phyloP scores from a whole-genome alignment of 2,329 filamentous ascomycete genomes.

The Botrytis hyacinthi region DNA sequence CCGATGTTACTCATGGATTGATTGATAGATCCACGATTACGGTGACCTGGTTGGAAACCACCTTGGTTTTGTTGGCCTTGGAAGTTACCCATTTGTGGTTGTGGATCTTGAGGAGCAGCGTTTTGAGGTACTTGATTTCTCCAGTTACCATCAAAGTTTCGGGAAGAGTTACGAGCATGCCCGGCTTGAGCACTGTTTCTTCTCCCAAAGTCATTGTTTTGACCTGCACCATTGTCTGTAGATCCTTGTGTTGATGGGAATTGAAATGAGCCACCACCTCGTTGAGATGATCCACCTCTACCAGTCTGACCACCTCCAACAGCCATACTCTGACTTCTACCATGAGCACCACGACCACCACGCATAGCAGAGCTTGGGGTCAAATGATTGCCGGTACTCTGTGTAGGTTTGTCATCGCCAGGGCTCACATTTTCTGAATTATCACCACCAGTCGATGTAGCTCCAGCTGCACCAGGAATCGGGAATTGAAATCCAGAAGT shows the following conservation, averaged over 20 bases:
- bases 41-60: conserved; percentile 90
- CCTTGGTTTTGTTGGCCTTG: conserved; percentile 70
- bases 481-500: conserved; percentile 95
- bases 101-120: conserved; percentile 49
- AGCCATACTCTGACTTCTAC: conserved; percentile 90
- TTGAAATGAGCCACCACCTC: conserved; percentile 70
- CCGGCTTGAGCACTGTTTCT: conserved; percentile 62
- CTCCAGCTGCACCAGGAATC: conserved; percentile 64
- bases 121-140: conserved; percentile 66
- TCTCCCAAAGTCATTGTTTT: conserved; percentile 65
- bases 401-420: conserved; percentile 34
- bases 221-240: conserved; percentile 49
- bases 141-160: conserved; percentile 99
- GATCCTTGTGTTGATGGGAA: conserved; percentile 57
- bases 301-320: conserved; percentile 58
- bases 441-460: conserved; percentile 56
- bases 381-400: conserved; percentile 30
- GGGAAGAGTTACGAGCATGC: conserved; percentile 78
- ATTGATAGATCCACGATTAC: conserved; percentile 78
- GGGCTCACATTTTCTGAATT: conserved; percentile 27
- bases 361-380: conserved; percentile 38
- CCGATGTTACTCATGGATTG: conserved; percentile 82
- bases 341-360: conserved; percentile 59
- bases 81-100: conserved; percentile 59
- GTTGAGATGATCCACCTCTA: conserved; percentile 57